Evolutionary conservation across 306 rosid genomes (phyloP).

Genomic region (Prunus mume): DNA sequence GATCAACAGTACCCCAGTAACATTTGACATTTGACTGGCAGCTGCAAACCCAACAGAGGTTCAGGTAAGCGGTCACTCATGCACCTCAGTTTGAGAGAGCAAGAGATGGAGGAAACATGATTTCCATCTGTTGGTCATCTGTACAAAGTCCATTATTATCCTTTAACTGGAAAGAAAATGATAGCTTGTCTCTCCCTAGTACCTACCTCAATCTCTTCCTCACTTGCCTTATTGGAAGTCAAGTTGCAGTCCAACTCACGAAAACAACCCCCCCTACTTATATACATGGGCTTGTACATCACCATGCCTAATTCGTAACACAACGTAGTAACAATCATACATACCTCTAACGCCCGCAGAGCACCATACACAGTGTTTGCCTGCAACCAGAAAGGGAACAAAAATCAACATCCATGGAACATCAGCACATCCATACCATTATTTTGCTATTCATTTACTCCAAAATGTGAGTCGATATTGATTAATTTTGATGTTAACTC

Average conservation of each 20-base stretch:
- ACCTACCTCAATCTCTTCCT: background rate
- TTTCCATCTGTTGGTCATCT: background rate
- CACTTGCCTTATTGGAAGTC: background rate
- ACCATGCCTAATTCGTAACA: background rate
- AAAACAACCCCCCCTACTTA: background rate
- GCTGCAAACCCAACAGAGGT: background rate
- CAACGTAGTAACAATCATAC: background rate
- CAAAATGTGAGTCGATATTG: background rate
- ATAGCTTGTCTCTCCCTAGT: background rate
- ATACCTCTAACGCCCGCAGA: constrained; percentile 61
- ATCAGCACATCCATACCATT: background rate
- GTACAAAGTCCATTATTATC: background rate
- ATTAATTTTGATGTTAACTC: background rate
- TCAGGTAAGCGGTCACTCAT: background rate
- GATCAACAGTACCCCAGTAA: background rate
- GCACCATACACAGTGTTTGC: constrained; percentile 61
- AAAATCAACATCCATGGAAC: constrained; percentile 18
- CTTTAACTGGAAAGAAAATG: background rate
- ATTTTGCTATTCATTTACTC: background rate
- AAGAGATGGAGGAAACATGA: background rate
- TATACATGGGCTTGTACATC: background rate
- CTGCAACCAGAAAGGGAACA: constrained; percentile 28
- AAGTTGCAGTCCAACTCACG: background rate
- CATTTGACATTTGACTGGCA: background rate
- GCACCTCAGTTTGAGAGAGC: background rate